Percentiles rank a stretch among this genome's conserved stretches.
phyloP scores from a whole-genome alignment of 2,329 filamentous ascomycete genomes.

The Aspergillus sp. region DNA sequence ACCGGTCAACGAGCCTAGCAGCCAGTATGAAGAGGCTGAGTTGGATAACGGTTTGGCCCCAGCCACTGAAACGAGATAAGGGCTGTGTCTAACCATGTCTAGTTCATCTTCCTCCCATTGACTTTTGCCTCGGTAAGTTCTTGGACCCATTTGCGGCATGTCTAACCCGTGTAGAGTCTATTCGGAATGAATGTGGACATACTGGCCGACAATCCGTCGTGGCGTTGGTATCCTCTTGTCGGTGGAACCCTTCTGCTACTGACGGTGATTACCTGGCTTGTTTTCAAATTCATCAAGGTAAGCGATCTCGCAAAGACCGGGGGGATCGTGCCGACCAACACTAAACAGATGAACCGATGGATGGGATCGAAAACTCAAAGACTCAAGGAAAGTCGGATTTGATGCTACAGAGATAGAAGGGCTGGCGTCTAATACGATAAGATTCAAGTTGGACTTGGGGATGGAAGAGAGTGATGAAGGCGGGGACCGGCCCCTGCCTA shows the following conservation, averaged over 20 bases:
- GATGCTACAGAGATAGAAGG: background rate
- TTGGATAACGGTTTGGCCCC: conserved; percentile 13
- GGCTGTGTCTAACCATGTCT: background rate
- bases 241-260: conserved; percentile 8
- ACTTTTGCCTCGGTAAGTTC: conserved; percentile 14
- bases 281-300: conserved; percentile 14
- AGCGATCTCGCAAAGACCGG: background rate
- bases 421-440: background rate
- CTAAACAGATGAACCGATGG: background rate
- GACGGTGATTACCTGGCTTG: conserved; percentile 9
- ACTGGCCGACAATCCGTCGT: conserved; percentile 8
- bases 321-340: background rate
- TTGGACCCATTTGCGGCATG: background rate
- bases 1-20: conserved; percentile 16
- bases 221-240: conserved; percentile 13
- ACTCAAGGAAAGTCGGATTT: background rate
- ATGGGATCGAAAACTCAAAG: background rate
- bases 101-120: conserved; percentile 16
- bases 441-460: background rate
- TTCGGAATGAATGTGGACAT: conserved; percentile 18
- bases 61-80: too few species aligned
- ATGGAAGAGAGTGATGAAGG: too few species aligned
- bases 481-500: too few species aligned
- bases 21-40: conserved; percentile 17
- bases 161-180: conserved; percentile 10